Evolutionary conservation across 1,284 basidiomycete species (phyloP), one percentile per base, ranked within the genome.

Genomic region (Pyrrhoderma noxium): DNA sequence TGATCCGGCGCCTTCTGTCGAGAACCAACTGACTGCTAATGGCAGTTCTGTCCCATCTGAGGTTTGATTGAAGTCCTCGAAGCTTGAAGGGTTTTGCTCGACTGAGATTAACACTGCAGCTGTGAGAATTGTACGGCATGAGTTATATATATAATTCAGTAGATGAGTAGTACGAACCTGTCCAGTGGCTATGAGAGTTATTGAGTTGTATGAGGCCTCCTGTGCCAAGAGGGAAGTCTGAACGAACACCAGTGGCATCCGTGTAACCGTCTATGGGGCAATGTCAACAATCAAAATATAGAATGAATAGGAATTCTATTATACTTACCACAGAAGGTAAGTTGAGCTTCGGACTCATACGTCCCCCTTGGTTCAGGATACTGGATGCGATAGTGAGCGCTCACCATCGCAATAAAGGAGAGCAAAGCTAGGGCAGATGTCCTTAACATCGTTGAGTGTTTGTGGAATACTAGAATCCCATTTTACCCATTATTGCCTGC

Each of bases 311-410:
- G 18, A 13, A 5, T 19, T 13, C n/a, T 19, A 31, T 9, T 27
- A 18, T 5, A 63, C 71, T 50, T 45, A 75, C 72, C 71, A 56
- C 77, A 76, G 60, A 76, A 78, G 2, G 64, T 60, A 11, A 69
- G 66, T 58, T 84, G 79, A 16, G 67, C 64, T 53, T 77, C 69
- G 31, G 74, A 62, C 42, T 72, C 71, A 58, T 81, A 82, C 0
- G 59, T 60, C 1, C 81, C 81, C 48, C 82, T 71, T 25, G 78
- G 74, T 8, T 65, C 58, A 21, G 82, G 82, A 58, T 76, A 84
- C 55, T 76, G 70, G 23, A 84, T 70, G 19, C 71, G 74, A 61
- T 83, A 84, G 62, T 85, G 82, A 11, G 77, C 82, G 31, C 69
- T 66, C 1, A 68, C 72, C 14, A 71, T 61, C 27, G 69, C 61